phyloP scores from a whole-genome alignment of 2,329 filamentous ascomycete genomes.

The Nigrospora sphaerica region DNA sequence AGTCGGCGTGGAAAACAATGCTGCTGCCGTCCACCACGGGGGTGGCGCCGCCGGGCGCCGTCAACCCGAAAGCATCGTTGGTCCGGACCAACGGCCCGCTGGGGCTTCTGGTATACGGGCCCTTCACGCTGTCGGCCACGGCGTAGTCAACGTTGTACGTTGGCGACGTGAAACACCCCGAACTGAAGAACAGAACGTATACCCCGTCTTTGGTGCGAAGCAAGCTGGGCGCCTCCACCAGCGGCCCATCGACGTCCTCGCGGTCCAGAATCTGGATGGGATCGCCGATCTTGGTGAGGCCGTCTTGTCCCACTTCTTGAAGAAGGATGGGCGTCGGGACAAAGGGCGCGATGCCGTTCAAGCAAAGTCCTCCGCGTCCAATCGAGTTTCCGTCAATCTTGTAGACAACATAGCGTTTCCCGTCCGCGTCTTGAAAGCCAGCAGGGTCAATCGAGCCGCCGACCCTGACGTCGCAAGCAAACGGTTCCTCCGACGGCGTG shows the following conservation, averaged over 20 bases:
- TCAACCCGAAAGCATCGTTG: conserved; percentile 27
- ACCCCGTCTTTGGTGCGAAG: conserved; percentile 32
- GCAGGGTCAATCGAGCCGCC: conserved; percentile 59
- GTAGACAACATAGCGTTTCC: conserved; percentile 52
- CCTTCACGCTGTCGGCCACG: conserved; percentile 29
- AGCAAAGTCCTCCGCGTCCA: conserved; percentile 34
- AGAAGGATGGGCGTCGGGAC: conserved; percentile 48
- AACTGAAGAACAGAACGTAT: conserved; percentile 58
- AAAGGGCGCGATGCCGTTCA: conserved; percentile 33
- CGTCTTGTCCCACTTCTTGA: conserved; percentile 43
- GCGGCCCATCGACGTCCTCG: conserved; percentile 37
- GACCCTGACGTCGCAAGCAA: conserved; percentile 42
- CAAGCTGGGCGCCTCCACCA: conserved; percentile 56
- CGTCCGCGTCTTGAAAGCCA: conserved; percentile 49
- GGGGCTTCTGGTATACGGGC: conserved; percentile 27
- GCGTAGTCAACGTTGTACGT: conserved; percentile 56
- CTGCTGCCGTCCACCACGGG: conserved; percentile 19
- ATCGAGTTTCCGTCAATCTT: conserved; percentile 60
- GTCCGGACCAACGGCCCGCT: conserved; percentile 23
- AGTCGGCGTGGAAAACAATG: conserved; percentile 30
- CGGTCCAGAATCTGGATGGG: conserved; percentile 40
- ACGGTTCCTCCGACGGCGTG: conserved; percentile 33
- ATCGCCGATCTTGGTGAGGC: conserved; percentile 43
- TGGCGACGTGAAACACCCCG: conserved; percentile 47
- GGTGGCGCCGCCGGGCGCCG: conserved; percentile 33